Evolutionary conservation across 345 rosid genomes (phyloP), one percentile per base, ranked within the genome.

Genomic region (Draba incana): DNA sequence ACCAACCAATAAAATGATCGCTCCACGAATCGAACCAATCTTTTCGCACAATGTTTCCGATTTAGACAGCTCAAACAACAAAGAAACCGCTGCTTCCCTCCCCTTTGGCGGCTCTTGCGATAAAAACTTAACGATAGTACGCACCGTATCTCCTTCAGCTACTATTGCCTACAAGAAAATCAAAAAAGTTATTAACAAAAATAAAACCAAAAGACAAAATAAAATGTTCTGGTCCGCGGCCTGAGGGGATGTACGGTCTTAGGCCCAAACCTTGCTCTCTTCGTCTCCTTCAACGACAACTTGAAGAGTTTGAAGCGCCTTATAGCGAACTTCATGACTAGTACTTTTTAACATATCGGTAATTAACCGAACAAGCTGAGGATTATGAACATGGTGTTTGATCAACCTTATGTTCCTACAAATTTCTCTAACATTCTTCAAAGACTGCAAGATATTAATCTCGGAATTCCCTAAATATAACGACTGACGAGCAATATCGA

Each of bases 71-170:
- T 93, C 97, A 55, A 83, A 86, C 61, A 93, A 78, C 78, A 93
- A 79, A 4, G 88, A 80, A 72, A 93, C 97, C 70, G 96, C 98
- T 75, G 83, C 92, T 33, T 84, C 96, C 80, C 89, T 87, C 65
- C 87, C 99, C 68, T 81, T 86, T 35, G 90, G 86, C 43, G 68
- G 87, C 66, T 90, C 99, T 54, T 83, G 84, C 4, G 90, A 79
- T 67, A 90, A 78, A 58, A 87, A 85, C 82, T 93, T 93, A 57
- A 93, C 97, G 38, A 88, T 79, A 3, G 95, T 90, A 41, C 99
- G 95, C 65, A 93, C 97, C 9, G 84, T 86, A 70, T 93, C 96
- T 70, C 99, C 99, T 72, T 87, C 92, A 44, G 80, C 92, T 76
- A 93, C 80, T 72, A 86, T 86, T 64, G 75, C 95, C 98, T 92